Base-by-base conservation (phyloP, 768 basidiomycete genomes). In the Mycena filopes region DNA sequence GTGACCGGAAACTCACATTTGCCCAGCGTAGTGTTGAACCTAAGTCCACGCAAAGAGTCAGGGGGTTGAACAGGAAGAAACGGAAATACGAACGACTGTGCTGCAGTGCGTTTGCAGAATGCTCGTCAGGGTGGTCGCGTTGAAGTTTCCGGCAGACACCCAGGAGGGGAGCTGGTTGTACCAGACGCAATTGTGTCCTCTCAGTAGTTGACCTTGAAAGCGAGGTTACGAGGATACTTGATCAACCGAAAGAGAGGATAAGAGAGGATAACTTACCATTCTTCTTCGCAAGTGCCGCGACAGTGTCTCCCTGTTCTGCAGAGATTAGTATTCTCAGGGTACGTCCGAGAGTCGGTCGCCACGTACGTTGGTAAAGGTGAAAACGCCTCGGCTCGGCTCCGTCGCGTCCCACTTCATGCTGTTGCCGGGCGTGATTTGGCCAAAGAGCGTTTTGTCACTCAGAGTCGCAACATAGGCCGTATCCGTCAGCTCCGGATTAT, bases 401-500 rank as follows among this genome's bases (percentile, higher is more conserved):
- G 84, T 86, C 3, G 84, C 82, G 66, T 85, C 84, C 85, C 85
- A 87, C 82, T 87, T 87, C 85, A 86, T 81, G 65, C 79, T 80
- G 72, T 83, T 83, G 13, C 71, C 79, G 0, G 82, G 80, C 0
- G 83, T 83, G 58, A 83, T 75, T 65, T 83, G 82, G 12, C 82
- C 82, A 64, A 83, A 83, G 55, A 77, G 70, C 23, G 70, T 72
- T 63, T 56, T 73, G 68, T 82, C 75, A 53, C 71, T 73, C 15
- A 84, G 76, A 49, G 77, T 78, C 2, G 77, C 73, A 16, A 74
- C 72, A 67, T 83, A 84, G 3, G 79, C 60, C 0, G 70, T 61
- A 60, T 86, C 79, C 13, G 70, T 74, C 41, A 86, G 72, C 72
- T 85, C 83, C 2, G 76, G 73, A 72, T 82, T 84, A 71, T 83